Evolutionary conservation across 768 basidiomycete genomes (phyloP).

Genomic region (Hebeloma cylindrosporum): DNA sequence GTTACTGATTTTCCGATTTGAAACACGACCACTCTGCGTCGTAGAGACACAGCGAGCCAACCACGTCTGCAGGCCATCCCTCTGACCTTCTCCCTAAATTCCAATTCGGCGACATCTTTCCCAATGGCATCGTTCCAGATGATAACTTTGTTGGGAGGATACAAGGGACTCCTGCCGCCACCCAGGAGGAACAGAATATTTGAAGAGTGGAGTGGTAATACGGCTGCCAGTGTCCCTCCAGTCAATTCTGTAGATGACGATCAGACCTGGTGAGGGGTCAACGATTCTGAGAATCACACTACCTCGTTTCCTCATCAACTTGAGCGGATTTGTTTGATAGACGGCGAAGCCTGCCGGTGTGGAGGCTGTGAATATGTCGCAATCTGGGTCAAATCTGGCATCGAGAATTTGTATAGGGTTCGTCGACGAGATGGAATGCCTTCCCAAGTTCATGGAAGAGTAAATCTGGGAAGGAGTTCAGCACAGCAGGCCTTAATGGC

Average conservation of each 20-base stretch:
- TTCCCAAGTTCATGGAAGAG: constrained; percentile 77
- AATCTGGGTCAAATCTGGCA: constrained; percentile 78
- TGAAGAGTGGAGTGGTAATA: constrained; percentile 76
- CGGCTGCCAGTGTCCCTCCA: constrained; percentile 76
- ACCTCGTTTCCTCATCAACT: constrained; percentile 83
- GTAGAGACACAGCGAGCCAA: constrained; percentile 81
- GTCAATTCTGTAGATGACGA: constrained; percentile 55
- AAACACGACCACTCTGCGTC: constrained; percentile 78
- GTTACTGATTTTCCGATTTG: constrained; percentile 59
- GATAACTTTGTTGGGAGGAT: constrained; percentile 90
- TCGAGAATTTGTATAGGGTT: constrained; percentile 74
- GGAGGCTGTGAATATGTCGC: constrained; percentile 75
- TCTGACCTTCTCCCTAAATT: constrained; percentile 82
- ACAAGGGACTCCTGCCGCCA: constrained; percentile 83
- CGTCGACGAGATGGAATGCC: constrained; percentile 79
- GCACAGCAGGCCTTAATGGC: constrained; percentile 8
- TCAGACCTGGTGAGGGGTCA: constrained; percentile 4
- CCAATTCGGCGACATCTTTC: constrained; percentile 83
- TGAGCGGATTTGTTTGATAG: constrained; percentile 74
- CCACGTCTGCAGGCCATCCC: constrained; percentile 79
- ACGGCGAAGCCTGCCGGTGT: constrained; percentile 84
- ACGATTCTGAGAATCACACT: constrained; percentile 18
- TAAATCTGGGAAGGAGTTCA: constrained; percentile 9
- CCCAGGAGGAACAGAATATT: constrained; percentile 86
- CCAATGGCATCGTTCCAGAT: constrained; percentile 82